Conservation (phyloP, 164 flowering plant species). For the Nymphaea colorata region DNA sequence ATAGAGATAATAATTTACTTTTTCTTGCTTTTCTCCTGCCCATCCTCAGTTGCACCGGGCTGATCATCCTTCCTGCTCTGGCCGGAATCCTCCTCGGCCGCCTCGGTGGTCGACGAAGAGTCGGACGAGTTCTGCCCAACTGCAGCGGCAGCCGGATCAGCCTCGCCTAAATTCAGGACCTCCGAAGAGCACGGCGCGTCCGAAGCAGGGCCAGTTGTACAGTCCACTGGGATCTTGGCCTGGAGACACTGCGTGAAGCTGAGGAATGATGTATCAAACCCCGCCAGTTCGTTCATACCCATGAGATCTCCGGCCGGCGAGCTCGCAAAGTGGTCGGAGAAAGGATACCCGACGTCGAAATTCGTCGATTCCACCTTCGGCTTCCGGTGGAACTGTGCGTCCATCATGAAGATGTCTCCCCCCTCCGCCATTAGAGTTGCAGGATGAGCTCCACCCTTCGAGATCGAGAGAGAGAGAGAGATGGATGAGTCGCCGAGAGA, state of each 20-base stretch:
- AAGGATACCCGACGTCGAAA: background rate
- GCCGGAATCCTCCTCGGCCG: slow-evolving; percentile 14
- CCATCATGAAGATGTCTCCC: background rate
- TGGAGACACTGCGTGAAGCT: slow-evolving; percentile 25
- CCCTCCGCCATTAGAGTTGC: slow-evolving; percentile 1
- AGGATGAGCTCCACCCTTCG: background rate
- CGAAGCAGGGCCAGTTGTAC: slow-evolving; percentile 19
- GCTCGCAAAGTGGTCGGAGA: background rate
- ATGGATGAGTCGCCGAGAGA: slow-evolving; percentile 1
- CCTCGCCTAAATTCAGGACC: background rate
- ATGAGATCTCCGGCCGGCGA: background rate
- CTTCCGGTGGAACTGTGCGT: slow-evolving; percentile 4
- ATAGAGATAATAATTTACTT: slow-evolving; percentile 19
- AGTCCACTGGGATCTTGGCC: slow-evolving; percentile 3
- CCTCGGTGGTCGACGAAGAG: slow-evolving; percentile 31
- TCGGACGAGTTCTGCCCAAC: slow-evolving; percentile 12
- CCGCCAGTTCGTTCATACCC: slow-evolving; percentile 6
- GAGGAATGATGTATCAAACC: slow-evolving; percentile 16
- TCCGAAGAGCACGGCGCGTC: slow-evolving; percentile 7
- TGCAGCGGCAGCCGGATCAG: slow-evolving; percentile 12
- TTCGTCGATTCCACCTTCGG: background rate
- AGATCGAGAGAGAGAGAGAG: slow-evolving; percentile 1
- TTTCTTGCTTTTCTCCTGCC: slow-evolving; percentile 22
- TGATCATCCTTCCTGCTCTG: slow-evolving; percentile 16
- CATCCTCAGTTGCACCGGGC: slow-evolving; percentile 14